Base-by-base conservation (phyloP, 169 alveolate species). In the Cryptosporidium sp. region DNA sequence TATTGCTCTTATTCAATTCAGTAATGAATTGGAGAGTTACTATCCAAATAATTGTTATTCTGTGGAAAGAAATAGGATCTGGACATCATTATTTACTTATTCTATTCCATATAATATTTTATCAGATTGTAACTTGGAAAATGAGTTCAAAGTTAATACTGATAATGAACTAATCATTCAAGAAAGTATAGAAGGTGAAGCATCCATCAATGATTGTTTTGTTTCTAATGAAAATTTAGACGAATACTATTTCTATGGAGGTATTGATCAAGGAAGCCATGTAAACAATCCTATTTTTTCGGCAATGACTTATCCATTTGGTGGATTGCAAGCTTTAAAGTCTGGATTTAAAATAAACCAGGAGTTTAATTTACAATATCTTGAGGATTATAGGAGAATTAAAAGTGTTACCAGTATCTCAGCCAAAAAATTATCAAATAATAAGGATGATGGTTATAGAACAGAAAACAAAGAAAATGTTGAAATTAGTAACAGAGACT, bases 1-100 rank as follows among this genome's bases (percentile, higher is more conserved):
- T 56, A 37, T 70, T 71, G 21, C 44, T 31, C 87, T 89, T 35
- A 85, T 92, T 45, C 91, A 75, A 65, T 67, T 92, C 39, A 68
- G 29, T 21, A 58, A 9, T 21, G 75, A 70, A 33, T 56, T 85
- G 56, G 92, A 85, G 18, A 61, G 45, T 75, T 85, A 85, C n/a
- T 94, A 92, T 69, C 87, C 95, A 18, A 92, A 92, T 45, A 93
- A 93, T 3, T 94, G 95, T 69, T 94, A 92, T 75, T 69, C 85
- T 33, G 94, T 94, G 4, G 96, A 94, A 87, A 67, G 85, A 73
- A 93, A 93, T 51, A 72, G 96, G 29, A 70, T 89, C 73, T 75
- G 52, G 87, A 86, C 87, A n/a, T 29, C 70, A 7, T 37, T 71
- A 26, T 39, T 69, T 23, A 85, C 71, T 16, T 51, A 33, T 16